Conservation (phyloP, 352 stramenopile species). For the Phytophthora hybrid region DNA sequence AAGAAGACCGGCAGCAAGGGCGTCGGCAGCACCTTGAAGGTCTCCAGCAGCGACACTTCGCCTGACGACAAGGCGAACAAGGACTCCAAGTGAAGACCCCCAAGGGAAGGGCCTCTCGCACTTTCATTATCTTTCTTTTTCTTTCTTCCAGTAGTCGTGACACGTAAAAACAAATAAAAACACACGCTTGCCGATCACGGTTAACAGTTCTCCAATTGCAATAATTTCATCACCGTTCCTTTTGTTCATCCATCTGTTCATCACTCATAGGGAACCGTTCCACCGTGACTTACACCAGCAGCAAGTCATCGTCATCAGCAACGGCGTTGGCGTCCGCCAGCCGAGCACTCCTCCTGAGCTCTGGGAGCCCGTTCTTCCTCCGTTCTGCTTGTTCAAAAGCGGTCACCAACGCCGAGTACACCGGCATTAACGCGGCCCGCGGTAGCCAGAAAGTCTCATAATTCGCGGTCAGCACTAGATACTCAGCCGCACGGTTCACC, state of each 20-base stretch:
- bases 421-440: not conserved
- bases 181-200: no score
- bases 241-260: not conserved
- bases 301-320: not conserved
- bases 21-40: no score
- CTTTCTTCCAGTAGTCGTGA: no score
- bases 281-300: not conserved
- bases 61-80: no score
- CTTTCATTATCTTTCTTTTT: no score
- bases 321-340: not conserved
- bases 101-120: no score
- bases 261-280: not conserved
- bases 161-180: no score
- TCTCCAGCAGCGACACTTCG: no score
- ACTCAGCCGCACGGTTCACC: not conserved
- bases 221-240: no score
- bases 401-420: not conserved
- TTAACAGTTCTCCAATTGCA: no score
- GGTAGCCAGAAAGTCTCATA: conserved; percentile 8
- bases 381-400: not conserved
- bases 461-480: not conserved
- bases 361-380: not conserved
- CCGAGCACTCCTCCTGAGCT: not conserved
- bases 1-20: no score
- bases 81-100: no score